Percentiles rank a stretch among this genome's conserved stretches.
phyloP scores from a whole-genome alignment of 1,139 yeast species.

The Yamadazyma aaseri region DNA sequence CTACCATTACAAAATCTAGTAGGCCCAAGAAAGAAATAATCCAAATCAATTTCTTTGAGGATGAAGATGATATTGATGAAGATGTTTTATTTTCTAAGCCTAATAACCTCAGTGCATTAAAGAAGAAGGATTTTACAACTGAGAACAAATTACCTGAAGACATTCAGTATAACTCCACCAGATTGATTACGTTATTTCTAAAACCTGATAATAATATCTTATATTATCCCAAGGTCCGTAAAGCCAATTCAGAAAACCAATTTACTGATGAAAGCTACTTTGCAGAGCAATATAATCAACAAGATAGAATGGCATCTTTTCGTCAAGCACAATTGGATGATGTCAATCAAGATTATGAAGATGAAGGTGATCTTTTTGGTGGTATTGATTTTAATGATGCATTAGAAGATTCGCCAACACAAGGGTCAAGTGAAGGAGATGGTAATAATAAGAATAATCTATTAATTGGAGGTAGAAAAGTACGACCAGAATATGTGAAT shows the following conservation, averaged over 20 bases:
- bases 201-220: constrained; percentile 55
- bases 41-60: constrained; percentile 51
- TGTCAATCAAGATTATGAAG: constrained; percentile 38
- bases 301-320: constrained; percentile 39
- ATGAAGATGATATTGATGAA: constrained; percentile 27
- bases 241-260: constrained; percentile 11
- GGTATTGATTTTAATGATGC: constrained; percentile 50
- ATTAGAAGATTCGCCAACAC: constrained; percentile 23
- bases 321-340: constrained; percentile 48
- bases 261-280: constrained; percentile 70
- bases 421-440: constrained; percentile 21
- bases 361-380: constrained; percentile 34
- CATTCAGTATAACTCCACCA: constrained; percentile 66
- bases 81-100: constrained; percentile 53
- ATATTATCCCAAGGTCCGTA: constrained; percentile 25
- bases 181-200: constrained; percentile 64
- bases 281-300: constrained; percentile 62
- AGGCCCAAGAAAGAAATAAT: constrained; percentile 34
- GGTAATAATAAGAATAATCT: constrained; percentile 14
- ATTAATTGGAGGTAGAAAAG: constrained; percentile 39
- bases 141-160: constrained; percentile 68
- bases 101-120: constrained; percentile 34
- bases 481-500: constrained; percentile 62
- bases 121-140: constrained; percentile 28
- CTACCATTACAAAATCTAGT: constrained; percentile 3